Conservation (phyloP, 768 basidiomycete species). For the Podaxis carcinomalis region DNA sequence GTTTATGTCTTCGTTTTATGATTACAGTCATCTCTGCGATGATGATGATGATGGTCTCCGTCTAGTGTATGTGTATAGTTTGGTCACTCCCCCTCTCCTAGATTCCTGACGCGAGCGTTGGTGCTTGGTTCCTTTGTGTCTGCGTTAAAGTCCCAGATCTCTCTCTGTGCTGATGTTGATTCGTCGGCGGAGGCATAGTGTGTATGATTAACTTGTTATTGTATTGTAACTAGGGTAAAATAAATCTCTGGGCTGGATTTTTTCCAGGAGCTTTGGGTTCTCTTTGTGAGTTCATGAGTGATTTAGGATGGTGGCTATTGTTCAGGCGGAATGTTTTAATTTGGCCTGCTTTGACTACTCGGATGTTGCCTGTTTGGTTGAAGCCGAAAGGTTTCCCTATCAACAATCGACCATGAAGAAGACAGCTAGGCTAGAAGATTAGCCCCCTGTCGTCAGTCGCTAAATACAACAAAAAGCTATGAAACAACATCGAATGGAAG, state of each 20-base stretch:
- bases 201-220: background rate
- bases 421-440: too few species aligned
- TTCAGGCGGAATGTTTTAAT: too few species aligned
- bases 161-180: background rate
- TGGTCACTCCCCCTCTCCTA: background rate
- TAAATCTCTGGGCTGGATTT: background rate
- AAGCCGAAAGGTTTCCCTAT: too few species aligned
- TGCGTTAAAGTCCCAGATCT: background rate
- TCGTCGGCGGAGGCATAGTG: background rate
- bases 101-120: background rate
- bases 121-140: background rate
- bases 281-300: background rate
- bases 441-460: too few species aligned
- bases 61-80: background rate
- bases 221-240: background rate
- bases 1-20: background rate
- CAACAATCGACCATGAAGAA: too few species aligned
- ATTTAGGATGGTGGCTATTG: background rate
- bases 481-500: too few species aligned
- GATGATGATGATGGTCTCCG: background rate
- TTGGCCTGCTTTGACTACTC: too few species aligned
- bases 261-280: background rate
- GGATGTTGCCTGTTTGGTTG: too few species aligned
- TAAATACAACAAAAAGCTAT: too few species aligned
- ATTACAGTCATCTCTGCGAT: background rate